Percentiles rank a stretch among this genome's conserved stretches.
These are phyloP conservation scores for Aspergillus bertholletiae DNA, from an alignment of 495 filamentous ascomycete genomes.

Conservation along the genomic window DNA sequence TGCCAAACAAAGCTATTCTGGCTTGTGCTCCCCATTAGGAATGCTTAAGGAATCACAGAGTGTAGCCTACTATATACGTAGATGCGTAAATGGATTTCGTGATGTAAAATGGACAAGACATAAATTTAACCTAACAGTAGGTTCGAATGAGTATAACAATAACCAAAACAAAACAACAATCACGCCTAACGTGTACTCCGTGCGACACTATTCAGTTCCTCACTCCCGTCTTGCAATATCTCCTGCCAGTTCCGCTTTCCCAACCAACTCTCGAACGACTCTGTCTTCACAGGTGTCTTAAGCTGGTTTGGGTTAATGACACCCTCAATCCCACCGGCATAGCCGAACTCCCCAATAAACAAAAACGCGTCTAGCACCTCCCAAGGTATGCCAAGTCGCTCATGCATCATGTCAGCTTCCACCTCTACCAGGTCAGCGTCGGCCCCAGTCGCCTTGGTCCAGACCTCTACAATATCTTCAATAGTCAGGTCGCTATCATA, in stretches of 20 bases:
- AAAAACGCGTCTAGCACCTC: slow-evolving; percentile 33
- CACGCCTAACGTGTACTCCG: too few relatives aligned
- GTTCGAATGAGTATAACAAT: too few relatives aligned
- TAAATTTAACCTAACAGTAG: too few relatives aligned
- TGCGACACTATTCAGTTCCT: slow-evolving; percentile 2
- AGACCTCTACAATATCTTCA: slow-evolving; percentile 24
- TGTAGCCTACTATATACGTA: too few relatives aligned
- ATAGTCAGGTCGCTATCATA: slow-evolving; percentile 37
- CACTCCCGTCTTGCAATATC: not conserved
- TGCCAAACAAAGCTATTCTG: too few relatives aligned
- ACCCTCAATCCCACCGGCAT: slow-evolving; percentile 31
- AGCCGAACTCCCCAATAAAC: slow-evolving; percentile 37
- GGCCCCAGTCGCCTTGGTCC: slow-evolving; percentile 31
- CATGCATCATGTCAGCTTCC: slow-evolving; percentile 27
- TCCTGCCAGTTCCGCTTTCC: slow-evolving; percentile 9
- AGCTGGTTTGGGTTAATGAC: slow-evolving; percentile 34
- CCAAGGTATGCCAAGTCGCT: slow-evolving; percentile 29
- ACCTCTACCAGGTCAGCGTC: slow-evolving; percentile 23
- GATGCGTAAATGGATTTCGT: too few relatives aligned
- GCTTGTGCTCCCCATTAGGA: too few relatives aligned
- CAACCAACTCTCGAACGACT: slow-evolving; percentile 32
- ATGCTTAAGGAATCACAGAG: too few relatives aligned
- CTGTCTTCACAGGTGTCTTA: slow-evolving; percentile 22
- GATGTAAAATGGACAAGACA: too few relatives aligned
- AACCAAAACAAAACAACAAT: too few relatives aligned